These are phyloP conservation scores for Tuctoria greenei DNA, from an alignment of 176 grass and related monocot species.

Conservation along the genomic window DNA sequence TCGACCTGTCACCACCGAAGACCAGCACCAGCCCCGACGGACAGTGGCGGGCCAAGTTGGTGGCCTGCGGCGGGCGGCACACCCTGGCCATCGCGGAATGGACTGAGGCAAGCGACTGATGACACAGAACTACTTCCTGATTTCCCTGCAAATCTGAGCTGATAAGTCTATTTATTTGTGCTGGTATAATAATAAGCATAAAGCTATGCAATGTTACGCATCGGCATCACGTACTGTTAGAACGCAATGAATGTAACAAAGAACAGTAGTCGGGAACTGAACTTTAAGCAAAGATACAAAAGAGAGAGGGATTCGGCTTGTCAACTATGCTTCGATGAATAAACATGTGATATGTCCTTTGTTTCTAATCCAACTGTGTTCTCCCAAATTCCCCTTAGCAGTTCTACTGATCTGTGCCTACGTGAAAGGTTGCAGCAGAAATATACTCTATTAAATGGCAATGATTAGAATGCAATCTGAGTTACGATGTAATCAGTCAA, in stretches of 20 bases:
- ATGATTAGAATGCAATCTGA: too few species aligned
- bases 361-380: neutral
- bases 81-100: constrained; percentile 78
- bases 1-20: constrained; percentile 60
- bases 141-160: neutral
- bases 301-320: neutral
- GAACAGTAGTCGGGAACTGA: constrained; percentile 16
- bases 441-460: neutral
- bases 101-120: constrained; percentile 46
- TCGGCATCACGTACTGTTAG: constrained; percentile 8
- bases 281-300: neutral
- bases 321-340: neutral
- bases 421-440: neutral
- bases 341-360: neutral
- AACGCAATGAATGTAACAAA: neutral
- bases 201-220: constrained; percentile 21
- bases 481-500: too few species aligned
- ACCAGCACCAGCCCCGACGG: constrained; percentile 27
- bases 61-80: constrained; percentile 94
- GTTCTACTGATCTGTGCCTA: neutral
- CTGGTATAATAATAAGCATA: constrained; percentile 24
- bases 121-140: neutral
- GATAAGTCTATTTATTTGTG: neutral
- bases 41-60: constrained; percentile 69
- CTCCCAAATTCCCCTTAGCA: neutral